phyloP scores from a whole-genome alignment of 2,329 filamentous ascomycete species.

The Fusarium multiceps region DNA sequence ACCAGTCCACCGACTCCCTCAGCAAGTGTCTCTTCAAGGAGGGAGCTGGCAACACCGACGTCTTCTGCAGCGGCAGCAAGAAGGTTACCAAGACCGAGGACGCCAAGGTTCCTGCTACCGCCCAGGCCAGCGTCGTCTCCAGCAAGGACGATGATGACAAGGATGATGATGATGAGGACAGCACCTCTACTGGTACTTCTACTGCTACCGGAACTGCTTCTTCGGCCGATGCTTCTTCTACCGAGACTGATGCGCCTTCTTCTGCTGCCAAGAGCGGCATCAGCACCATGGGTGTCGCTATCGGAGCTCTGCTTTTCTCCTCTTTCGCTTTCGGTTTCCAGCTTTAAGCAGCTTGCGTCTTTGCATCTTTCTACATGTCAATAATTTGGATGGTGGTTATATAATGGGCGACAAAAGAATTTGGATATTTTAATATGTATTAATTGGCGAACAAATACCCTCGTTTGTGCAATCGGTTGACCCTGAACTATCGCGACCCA shows the following conservation, averaged over 20 bases:
- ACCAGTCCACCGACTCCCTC: slow-evolving; percentile 48
- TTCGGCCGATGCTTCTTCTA: slow-evolving; percentile 18
- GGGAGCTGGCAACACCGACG: slow-evolving; percentile 51
- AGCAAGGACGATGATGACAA: slow-evolving; percentile 24
- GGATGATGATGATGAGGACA: slow-evolving; percentile 9
- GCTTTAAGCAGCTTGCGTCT: slow-evolving; percentile 30
- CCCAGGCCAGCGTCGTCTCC: slow-evolving; percentile 48
- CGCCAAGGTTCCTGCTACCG: slow-evolving; percentile 45
- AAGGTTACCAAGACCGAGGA: slow-evolving; percentile 49
- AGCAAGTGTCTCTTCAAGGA: slow-evolving; percentile 54
- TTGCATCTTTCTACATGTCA: slow-evolving; percentile 11
- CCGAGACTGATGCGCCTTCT: slow-evolving; percentile 33
- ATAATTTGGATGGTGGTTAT: slow-evolving; percentile 21
- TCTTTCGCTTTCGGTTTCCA: slow-evolving; percentile 46
- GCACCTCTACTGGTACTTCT: slow-evolving; percentile 18
- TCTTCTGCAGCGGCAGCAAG: slow-evolving; percentile 58
- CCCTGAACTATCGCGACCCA: not conserved
- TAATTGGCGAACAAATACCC: not conserved
- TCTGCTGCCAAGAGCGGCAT: slow-evolving; percentile 42
- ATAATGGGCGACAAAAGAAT: slow-evolving; percentile 2
- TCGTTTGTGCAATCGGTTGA: not conserved
- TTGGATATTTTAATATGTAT: not conserved
- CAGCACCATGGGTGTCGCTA: slow-evolving; percentile 49
- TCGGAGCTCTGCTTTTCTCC: slow-evolving; percentile 53
- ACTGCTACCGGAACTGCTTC: slow-evolving; percentile 15